Conservation (phyloP, 495 filamentous ascomycete species). For the Amphirosellinia nigrospora region DNA sequence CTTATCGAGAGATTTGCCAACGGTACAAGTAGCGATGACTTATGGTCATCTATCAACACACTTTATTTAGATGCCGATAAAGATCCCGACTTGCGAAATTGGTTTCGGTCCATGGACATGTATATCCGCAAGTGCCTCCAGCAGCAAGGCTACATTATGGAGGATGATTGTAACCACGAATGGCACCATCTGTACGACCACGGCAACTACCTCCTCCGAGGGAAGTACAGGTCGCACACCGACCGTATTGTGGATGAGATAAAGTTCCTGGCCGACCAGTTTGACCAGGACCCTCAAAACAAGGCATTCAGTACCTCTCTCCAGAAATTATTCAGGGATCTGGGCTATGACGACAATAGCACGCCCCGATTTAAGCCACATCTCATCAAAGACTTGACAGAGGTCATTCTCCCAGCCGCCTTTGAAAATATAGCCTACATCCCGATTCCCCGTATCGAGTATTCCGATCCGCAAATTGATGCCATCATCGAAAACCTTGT, state of each 20-base stretch:
- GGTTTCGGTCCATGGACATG: slow-evolving; percentile 80
- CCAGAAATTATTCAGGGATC: slow-evolving; percentile 84
- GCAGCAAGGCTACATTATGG: slow-evolving; percentile 89
- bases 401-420: slow-evolving; percentile 83
- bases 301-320: slow-evolving; percentile 75
- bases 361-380: slow-evolving; percentile 91
- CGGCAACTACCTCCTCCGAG: slow-evolving; percentile 85
- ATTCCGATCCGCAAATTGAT: slow-evolving; percentile 83
- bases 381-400: slow-evolving; percentile 83
- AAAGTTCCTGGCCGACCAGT: slow-evolving; percentile 88
- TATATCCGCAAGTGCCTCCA: slow-evolving; percentile 86
- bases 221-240: slow-evolving; percentile 86
- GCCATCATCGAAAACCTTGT: slow-evolving; percentile 92
- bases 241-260: slow-evolving; percentile 87
- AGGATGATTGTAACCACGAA: slow-evolving; percentile 78
- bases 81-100: slow-evolving; percentile 84
- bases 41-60: slow-evolving; percentile 83
- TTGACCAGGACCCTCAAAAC: slow-evolving; percentile 86
- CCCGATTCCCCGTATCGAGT: slow-evolving; percentile 93
- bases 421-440: slow-evolving; percentile 92
- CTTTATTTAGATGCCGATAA: slow-evolving; percentile 91
- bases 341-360: slow-evolving; percentile 80
- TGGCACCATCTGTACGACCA: slow-evolving; percentile 87
- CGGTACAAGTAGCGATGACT: slow-evolving; percentile 82
- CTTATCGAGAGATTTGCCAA: slow-evolving; percentile 97